Conservation (phyloP, 208 protist species). For the Wallacemonas rigidus region DNA sequence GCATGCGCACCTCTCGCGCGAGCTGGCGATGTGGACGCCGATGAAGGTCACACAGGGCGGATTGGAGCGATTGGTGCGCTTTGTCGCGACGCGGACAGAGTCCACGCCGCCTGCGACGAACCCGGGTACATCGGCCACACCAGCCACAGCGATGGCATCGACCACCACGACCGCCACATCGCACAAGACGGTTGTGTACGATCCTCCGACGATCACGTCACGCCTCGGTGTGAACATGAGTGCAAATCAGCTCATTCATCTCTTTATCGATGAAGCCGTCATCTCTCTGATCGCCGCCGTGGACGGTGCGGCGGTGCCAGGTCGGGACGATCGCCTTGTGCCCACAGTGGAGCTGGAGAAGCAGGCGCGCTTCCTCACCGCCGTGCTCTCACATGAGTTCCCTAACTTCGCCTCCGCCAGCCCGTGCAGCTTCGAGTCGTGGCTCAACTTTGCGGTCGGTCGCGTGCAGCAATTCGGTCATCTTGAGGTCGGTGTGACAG, state of each 20-base stretch:
- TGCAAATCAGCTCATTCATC: constrained; percentile 89
- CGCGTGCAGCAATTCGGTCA: constrained; percentile 34
- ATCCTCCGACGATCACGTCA: constrained; percentile 33
- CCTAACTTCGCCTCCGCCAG: constrained; percentile 61
- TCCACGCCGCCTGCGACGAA: background rate
- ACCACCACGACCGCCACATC: background rate
- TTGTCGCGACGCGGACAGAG: constrained; percentile 28
- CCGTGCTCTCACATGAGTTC: constrained; percentile 70
- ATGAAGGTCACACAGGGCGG: constrained; percentile 33
- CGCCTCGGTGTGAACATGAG: constrained; percentile 68
- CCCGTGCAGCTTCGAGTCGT: constrained; percentile 60
- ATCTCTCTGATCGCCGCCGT: constrained; percentile 52
- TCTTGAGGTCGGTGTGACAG: constrained; percentile 1
- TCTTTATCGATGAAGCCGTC: constrained; percentile 83
- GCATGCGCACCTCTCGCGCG: constrained; percentile 44
- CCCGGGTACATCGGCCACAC: background rate
- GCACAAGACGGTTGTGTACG: constrained; percentile 26
- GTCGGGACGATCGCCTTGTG: constrained; percentile 25
- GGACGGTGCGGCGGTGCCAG: constrained; percentile 13
- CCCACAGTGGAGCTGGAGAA: constrained; percentile 36
- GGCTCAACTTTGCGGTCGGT: constrained; percentile 57
- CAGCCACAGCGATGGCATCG: background rate
- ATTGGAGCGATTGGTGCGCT: constrained; percentile 42
- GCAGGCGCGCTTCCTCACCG: constrained; percentile 50
- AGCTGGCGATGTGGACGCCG: constrained; percentile 31